phyloP scores from a whole-genome alignment of 805 yeast genomes.

The Yamadazyma olivae region DNA sequence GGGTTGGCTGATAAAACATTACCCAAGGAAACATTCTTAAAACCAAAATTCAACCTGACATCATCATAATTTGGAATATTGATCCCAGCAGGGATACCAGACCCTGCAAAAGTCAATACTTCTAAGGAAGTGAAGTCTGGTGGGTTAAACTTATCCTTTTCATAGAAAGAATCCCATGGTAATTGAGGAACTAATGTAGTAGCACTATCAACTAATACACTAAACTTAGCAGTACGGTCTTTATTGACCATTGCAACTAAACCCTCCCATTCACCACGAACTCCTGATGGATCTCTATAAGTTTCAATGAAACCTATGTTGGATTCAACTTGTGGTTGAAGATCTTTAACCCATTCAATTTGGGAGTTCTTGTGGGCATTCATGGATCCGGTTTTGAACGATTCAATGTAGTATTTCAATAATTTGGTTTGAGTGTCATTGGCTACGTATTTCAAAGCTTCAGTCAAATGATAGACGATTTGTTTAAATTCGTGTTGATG shows the following conservation, averaged over 20 bases:
- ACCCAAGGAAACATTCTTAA: slow-evolving; percentile 87
- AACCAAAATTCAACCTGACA: slow-evolving; percentile 77
- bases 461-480: slow-evolving; percentile 52
- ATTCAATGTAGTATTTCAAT: slow-evolving; percentile 62
- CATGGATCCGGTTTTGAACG: slow-evolving; percentile 80
- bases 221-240: slow-evolving; percentile 79
- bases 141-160: slow-evolving; percentile 82
- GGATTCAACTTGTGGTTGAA: slow-evolving; percentile 67
- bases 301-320: slow-evolving; percentile 92
- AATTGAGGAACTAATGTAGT: slow-evolving; percentile 57
- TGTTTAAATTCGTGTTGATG: slow-evolving; percentile 61
- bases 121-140: slow-evolving; percentile 92
- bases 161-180: slow-evolving; percentile 77
- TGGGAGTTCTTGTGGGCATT: slow-evolving; percentile 83
- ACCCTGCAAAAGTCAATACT: slow-evolving; percentile 84
- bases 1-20: slow-evolving; percentile 71
- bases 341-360: slow-evolving; percentile 82
- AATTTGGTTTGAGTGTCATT: slow-evolving; percentile 68
- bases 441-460: slow-evolving; percentile 64
- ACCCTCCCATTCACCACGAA: slow-evolving; percentile 93
- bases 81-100: slow-evolving; percentile 91
- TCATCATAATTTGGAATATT: slow-evolving; percentile 92
- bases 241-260: slow-evolving; percentile 87
- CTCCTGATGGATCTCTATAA: slow-evolving; percentile 88
- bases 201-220: slow-evolving; percentile 65